Base-by-base conservation (phyloP, 2,329 filamentous ascomycete species). In the Hymenoscyphus albidus region DNA sequence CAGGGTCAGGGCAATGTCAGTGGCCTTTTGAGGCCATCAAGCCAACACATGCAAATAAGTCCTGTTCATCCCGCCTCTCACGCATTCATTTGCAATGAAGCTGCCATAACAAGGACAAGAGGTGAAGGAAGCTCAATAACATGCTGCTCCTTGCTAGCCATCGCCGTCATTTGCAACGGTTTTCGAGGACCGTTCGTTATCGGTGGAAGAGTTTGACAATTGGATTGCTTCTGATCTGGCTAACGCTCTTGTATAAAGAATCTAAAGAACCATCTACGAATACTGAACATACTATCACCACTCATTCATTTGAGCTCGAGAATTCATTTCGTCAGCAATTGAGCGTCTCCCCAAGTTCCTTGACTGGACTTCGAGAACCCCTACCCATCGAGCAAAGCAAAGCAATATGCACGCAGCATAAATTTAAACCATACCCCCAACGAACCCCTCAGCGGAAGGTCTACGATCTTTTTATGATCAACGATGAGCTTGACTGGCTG, bases 401-500 rank as follows among this genome's bases (percentile, higher is more conserved):
- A 6, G 40, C 59, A 6, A 57, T 69, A n/a, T 71, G 70, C 60
- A 14, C 4, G 2, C 58, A 55, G 12, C 69, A 70, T 35, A 48
- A 48, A 6, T 71, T 67, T 64, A 18, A 55, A 5, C 56, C 62
- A n/a, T 70, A 64, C n/a, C 56, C 54, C 1, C 18, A 40, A 1
- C 62, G 63, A 12, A 32, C 39, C 7, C 32, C 13, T 2, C 56
- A 73, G 10, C 80, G 84, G 60, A 85, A 84, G 72, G 77, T 87
- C 35, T 87, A 85, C 72, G 86, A 89, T 71, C 78, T 89, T 0
- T 79, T 88, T 69, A 82, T 88, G 79, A 75, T 88, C 69, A 87
- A 86, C 68, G 83, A 80, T 4, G 87, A 89, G 75, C 78, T 89
- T n/a, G 86, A 89, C 75, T 87, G 85, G 81, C 79, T 89, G 42